Conservation (phyloP, 805 yeast genomes). For the Wickerhamomyces strasburgensis region DNA sequence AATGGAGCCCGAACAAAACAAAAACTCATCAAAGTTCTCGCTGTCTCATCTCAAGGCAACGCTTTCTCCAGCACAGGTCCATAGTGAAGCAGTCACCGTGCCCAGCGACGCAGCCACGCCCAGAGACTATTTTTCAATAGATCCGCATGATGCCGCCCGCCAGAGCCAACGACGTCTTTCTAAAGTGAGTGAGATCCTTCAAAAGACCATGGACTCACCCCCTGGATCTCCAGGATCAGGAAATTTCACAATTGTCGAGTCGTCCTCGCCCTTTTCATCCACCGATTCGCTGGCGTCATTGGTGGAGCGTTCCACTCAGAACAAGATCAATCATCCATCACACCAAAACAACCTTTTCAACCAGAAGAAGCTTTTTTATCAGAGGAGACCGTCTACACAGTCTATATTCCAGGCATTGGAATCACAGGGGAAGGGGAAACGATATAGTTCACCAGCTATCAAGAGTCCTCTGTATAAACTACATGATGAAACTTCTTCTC, state of each 20-base stretch:
- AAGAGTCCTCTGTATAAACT: conserved; percentile 15
- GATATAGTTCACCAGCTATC: conserved; percentile 9
- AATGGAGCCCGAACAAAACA: too few relatives aligned
- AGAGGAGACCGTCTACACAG: conserved; percentile 11
- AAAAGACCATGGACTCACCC: conserved; percentile 16
- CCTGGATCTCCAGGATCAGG: conserved; percentile 13
- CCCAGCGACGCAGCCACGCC: conserved; percentile 1
- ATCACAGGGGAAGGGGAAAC: conserved; percentile 8
- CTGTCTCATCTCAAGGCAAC: conserved; percentile 15
- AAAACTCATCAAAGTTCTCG: conserved; percentile 6
- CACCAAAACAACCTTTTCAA: conserved; percentile 32
- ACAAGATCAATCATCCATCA: conserved; percentile 37
- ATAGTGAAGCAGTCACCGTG: conserved; percentile 3
- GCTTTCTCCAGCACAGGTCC: conserved; percentile 19
- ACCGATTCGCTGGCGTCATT: conserved; percentile 34
- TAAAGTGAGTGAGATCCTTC: conserved; percentile 16
- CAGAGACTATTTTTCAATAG: conserved; percentile 6
- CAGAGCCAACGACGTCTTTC: conserved; percentile 11
- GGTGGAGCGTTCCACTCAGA: conserved; percentile 35
- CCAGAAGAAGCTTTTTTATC: background rate
- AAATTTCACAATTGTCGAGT: conserved; percentile 5
- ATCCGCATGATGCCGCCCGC: background rate
- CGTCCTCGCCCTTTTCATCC: conserved; percentile 29
- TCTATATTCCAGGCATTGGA: conserved; percentile 17
- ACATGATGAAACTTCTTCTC: conserved; percentile 2